Conservation (phyloP, 352 stramenopile genomes). For the Pythium pyrilobum region DNA sequence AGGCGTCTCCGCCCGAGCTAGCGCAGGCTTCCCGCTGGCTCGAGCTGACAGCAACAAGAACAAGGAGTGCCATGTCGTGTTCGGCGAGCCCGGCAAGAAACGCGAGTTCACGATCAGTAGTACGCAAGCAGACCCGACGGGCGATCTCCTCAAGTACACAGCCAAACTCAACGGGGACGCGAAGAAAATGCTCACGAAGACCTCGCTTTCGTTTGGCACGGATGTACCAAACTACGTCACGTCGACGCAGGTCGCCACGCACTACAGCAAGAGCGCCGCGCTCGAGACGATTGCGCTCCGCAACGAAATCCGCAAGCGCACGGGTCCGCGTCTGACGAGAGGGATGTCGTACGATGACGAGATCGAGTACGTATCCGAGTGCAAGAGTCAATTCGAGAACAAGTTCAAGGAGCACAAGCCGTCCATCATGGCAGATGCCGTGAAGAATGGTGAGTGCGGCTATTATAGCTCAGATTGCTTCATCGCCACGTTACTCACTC, state of each 20-base stretch:
- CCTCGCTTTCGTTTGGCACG: conserved; percentile 48
- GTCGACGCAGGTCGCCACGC: conserved; percentile 60
- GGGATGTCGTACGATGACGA: conserved; percentile 77
- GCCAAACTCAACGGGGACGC: conserved; percentile 40
- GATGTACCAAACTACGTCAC: conserved; percentile 50
- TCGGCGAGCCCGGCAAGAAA: conserved; percentile 55
- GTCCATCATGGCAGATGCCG: conserved; percentile 63
- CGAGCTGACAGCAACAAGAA: conserved; percentile 36
- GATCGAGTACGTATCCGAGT: conserved; percentile 72
- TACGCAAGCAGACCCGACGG: conserved; percentile 50
- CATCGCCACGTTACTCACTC: too few species aligned
- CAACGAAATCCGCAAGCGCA: conserved; percentile 64
- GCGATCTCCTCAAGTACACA: conserved; percentile 60
- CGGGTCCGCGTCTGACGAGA: conserved; percentile 40
- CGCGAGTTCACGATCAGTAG: conserved; percentile 52
- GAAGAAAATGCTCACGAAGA: conserved; percentile 55
- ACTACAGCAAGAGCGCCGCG: conserved; percentile 56
- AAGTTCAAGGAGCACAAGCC: conserved; percentile 68
- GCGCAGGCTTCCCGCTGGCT: not conserved
- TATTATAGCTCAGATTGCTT: conserved; percentile 5
- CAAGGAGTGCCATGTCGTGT: conserved; percentile 60
- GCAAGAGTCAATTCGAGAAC: conserved; percentile 66
- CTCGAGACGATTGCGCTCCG: conserved; percentile 50
- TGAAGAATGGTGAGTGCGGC: conserved; percentile 61
- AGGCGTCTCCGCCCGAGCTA: conserved; percentile 18